These are phyloP conservation scores for Xylaria sp. DNA, from an alignment of 2,329 filamentous ascomycete species.

Conservation along the genomic window DNA sequence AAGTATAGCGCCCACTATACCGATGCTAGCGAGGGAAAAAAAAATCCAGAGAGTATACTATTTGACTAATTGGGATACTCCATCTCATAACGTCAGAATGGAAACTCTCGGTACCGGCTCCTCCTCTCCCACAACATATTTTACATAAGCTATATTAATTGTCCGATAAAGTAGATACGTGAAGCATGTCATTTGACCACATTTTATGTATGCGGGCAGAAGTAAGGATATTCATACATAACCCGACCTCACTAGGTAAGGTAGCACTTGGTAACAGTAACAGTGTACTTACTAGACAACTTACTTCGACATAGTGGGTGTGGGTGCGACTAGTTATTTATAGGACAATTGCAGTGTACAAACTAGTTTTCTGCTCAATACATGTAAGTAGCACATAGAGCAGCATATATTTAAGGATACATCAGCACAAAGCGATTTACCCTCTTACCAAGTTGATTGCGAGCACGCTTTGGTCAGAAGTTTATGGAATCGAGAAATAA, in stretches of 20 bases:
- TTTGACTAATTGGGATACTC: background rate
- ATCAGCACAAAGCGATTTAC: background rate
- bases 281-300: background rate
- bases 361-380: constrained; percentile 8
- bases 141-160: constrained; percentile 2
- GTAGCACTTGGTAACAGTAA: constrained; percentile 12
- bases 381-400: background rate
- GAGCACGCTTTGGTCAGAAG: background rate
- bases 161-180: constrained; percentile 6
- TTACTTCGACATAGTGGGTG: constrained; percentile 10
- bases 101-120: constrained; percentile 3
- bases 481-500: background rate
- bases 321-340: constrained; percentile 28
- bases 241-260: constrained; percentile 3
- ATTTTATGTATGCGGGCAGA: background rate
- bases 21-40: background rate
- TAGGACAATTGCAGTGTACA: constrained; percentile 14
- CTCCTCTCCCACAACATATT: constrained; percentile 10
- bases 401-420: background rate
- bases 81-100: constrained; percentile 3
- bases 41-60: background rate
- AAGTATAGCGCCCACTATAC: constrained; percentile 12
- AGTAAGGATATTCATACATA: constrained; percentile 15
- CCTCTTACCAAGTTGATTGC: background rate
- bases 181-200: constrained; percentile 17